phyloP scores from a whole-genome alignment of 192 early-diverging fungal genomes.

The Geranomyces michiganensis region DNA sequence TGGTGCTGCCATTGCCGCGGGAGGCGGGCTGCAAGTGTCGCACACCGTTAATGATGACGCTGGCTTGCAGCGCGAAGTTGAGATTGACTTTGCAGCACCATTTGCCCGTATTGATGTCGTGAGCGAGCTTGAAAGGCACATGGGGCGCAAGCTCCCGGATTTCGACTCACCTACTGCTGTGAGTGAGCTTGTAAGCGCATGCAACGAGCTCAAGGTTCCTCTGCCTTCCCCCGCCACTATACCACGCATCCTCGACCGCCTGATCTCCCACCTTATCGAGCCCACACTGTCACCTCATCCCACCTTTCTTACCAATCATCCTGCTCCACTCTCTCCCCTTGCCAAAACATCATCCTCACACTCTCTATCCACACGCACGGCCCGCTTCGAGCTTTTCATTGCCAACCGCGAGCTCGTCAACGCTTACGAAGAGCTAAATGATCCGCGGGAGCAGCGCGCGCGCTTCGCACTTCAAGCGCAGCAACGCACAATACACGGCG shows the following conservation, averaged over 20 bases:
- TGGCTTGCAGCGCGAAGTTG: slow-evolving; percentile 21
- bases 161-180: slow-evolving; percentile 26
- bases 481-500: slow-evolving; percentile 65
- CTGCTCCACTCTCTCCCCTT: slow-evolving; percentile 78
- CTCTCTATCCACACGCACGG: not conserved
- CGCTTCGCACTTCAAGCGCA: slow-evolving; percentile 34
- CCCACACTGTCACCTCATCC: slow-evolving; percentile 71
- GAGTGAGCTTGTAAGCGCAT: slow-evolving; percentile 38
- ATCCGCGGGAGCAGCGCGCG: slow-evolving; percentile 70
- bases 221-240: slow-evolving; percentile 60
- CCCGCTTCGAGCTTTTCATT: slow-evolving; percentile 84
- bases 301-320: slow-evolving; percentile 81
- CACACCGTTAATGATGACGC: not conserved
- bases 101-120: slow-evolving; percentile 39
- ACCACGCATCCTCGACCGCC: slow-evolving; percentile 69
- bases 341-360: slow-evolving; percentile 53
- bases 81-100: slow-evolving; percentile 35
- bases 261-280: slow-evolving; percentile 76
- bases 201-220: slow-evolving; percentile 40
- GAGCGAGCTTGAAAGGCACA: slow-evolving; percentile 14
- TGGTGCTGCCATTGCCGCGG: slow-evolving; percentile 36
- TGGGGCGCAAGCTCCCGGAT: slow-evolving; percentile 32
- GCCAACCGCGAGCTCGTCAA: slow-evolving; percentile 78
- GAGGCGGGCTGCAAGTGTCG: not conserved
- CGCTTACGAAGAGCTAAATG: slow-evolving; percentile 89